Conservation (phyloP, 2,329 filamentous ascomycete genomes). For the Alternaria sp. region DNA sequence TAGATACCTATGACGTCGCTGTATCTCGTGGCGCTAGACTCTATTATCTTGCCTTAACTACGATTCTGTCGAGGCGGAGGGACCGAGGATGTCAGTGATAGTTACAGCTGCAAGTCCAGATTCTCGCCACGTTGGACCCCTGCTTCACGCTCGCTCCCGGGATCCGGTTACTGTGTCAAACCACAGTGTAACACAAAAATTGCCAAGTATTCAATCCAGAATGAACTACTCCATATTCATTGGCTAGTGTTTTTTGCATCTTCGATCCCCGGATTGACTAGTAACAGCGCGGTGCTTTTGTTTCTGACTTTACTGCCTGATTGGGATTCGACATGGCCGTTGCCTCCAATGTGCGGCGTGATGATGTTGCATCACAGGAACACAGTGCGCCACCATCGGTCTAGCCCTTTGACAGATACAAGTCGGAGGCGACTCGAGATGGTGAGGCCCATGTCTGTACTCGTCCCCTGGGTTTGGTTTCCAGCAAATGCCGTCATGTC, state of each 20-base stretch:
- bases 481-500: not conserved
- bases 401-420: not conserved
- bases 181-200: not conserved
- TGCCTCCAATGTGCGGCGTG: not conserved
- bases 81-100: not conserved
- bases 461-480: not conserved
- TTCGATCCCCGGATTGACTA: not conserved
- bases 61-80: not conserved
- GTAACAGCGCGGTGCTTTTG: not conserved
- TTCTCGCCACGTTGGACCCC: not conserved
- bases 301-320: not conserved
- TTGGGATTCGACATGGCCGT: not conserved
- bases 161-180: not conserved
- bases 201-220: not conserved
- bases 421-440: not conserved
- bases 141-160: not conserved
- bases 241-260: not conserved
- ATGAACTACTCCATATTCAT: not conserved
- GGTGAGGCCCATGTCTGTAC: not conserved
- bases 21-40: not conserved
- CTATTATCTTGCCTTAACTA: not conserved
- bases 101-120: not conserved
- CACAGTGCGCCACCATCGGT: not conserved
- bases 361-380: not conserved
- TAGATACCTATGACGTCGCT: slow-evolving; percentile 4